These are phyloP conservation scores for Ceratobasidium sp. DNA, from an alignment of 1,284 basidiomycete genomes.

Conservation along the genomic window DNA sequence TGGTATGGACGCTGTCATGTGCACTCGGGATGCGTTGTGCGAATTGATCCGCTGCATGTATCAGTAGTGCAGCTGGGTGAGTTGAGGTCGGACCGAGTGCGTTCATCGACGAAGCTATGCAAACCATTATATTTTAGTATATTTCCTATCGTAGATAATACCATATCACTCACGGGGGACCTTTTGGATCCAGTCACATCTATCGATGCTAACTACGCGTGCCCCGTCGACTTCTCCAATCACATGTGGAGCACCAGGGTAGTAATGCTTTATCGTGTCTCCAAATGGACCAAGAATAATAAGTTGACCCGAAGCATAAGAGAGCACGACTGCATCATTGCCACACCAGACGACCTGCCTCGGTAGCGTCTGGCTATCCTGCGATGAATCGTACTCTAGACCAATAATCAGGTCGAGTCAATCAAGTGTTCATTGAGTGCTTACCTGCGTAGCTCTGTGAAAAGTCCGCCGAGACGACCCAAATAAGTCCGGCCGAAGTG, in stretches of 20 bases:
- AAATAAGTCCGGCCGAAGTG: conserved; percentile 74
- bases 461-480: conserved; percentile 95
- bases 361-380: conserved; percentile 49
- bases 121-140: conserved; percentile 37
- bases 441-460: conserved; percentile 62
- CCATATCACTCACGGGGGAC: conserved; percentile 70
- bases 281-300: conserved; percentile 92
- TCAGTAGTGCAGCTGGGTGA: conserved; percentile 89
- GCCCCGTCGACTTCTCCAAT: conserved; percentile 89
- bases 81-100: conserved; percentile 93
- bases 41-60: conserved; percentile 92
- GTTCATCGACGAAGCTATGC: conserved; percentile 72
- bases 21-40: conserved; percentile 84
- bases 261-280: conserved; percentile 70
- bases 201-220: conserved; percentile 78
- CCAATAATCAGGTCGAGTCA: neutral
- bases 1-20: conserved; percentile 90
- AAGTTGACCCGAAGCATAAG: conserved; percentile 75
- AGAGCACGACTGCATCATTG: conserved; percentile 90
- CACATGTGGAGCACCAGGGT: conserved; percentile 77
- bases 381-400: conserved; percentile 41
- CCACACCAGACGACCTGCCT: conserved; percentile 93
- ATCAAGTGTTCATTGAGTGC: neutral
- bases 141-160: neutral
- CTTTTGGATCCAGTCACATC: conserved; percentile 91